Evolutionary conservation across 139 green algal species (phyloP), one percentile per base, ranked within the genome.

Genomic region (Closterium sp.): DNA sequence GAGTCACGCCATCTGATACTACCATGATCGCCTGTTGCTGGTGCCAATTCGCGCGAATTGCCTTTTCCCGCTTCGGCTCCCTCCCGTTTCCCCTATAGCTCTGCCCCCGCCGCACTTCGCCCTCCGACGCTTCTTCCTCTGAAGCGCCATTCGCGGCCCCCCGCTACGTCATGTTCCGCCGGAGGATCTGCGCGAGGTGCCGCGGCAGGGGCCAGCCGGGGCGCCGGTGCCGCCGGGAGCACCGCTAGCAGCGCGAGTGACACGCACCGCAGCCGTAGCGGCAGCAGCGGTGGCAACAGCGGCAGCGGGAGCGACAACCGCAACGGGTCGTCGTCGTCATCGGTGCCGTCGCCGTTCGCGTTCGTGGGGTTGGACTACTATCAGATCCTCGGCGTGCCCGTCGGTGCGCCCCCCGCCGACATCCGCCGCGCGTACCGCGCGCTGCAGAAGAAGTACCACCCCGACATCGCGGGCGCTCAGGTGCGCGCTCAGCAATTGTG

Each of bases 401-500:
- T 34, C 13, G 79, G 29, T 7, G 79, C 79, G 17, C 21, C 32
- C 21, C 31, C 11, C 22, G 79, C 24, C 22, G 79, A 92, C 10
- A 92, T 92, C 73, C 70, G 31, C 31, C 19, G 19, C 31, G 90
- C 90, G 19, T 92, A 92, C 90, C 34, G 79, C 30, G 19, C 19
- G 27, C 73, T 89, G 34, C 31, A 85, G 90, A 92, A 92, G 91
- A 70, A 45, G 70, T 93, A 92, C 93, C 94, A 96, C 94, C 94
- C 94, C n/a, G 94, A 96, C 91, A 21, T 96, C n/a, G 87, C 89
- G 7, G 94, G 94, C 5, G 91, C 94, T 34, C 87, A 91, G 88
- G 88, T 86, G 30, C 88, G 42, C 88, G 42, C 22, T 10, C 38
- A 38, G 4, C 24, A 2, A 2, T 31, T 28, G 29, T 32, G 2